Evolutionary conservation across 192 early-diverging fungal genomes (phyloP).

Genomic region (Obelidium mucronatum): DNA sequence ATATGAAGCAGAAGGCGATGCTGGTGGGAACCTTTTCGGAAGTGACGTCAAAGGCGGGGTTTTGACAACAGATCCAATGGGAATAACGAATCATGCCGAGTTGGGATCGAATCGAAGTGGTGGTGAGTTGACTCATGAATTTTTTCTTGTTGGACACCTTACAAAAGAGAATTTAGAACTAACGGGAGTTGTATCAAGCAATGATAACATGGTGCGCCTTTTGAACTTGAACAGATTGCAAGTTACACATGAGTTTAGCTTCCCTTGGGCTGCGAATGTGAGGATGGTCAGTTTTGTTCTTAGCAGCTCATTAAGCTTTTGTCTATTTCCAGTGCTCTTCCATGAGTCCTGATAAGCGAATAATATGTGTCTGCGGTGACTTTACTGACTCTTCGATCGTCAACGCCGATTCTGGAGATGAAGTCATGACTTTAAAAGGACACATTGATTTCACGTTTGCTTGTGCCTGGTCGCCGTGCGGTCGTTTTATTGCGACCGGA

Average conservation of each 20-base stretch:
- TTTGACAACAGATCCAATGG: constrained; percentile 53
- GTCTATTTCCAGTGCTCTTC: constrained; percentile 72
- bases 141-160: not conserved
- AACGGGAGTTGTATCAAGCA: constrained; percentile 62
- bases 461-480: constrained; percentile 69
- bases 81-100: constrained; percentile 72
- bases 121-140: constrained; percentile 32
- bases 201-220: constrained; percentile 56
- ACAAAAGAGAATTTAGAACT: constrained; percentile 24
- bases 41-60: too few relatives aligned
- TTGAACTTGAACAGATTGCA: constrained; percentile 55
- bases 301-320: too few relatives aligned
- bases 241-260: constrained; percentile 45
- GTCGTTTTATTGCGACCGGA: constrained; percentile 65
- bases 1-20: too few relatives aligned
- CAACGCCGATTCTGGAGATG: constrained; percentile 54
- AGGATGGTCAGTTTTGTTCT: too few relatives aligned
- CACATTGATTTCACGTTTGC: constrained; percentile 76
- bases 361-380: constrained; percentile 67
- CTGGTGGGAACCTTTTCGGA: too few relatives aligned
- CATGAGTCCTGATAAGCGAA: constrained; percentile 57
- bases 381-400: constrained; percentile 53
- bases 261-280: constrained; percentile 69
- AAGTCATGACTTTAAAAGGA: constrained; percentile 48
- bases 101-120: constrained; percentile 52